Conservation (phyloP, 163 green algal species). For the Chlamydomonas reinhardtii region DNA sequence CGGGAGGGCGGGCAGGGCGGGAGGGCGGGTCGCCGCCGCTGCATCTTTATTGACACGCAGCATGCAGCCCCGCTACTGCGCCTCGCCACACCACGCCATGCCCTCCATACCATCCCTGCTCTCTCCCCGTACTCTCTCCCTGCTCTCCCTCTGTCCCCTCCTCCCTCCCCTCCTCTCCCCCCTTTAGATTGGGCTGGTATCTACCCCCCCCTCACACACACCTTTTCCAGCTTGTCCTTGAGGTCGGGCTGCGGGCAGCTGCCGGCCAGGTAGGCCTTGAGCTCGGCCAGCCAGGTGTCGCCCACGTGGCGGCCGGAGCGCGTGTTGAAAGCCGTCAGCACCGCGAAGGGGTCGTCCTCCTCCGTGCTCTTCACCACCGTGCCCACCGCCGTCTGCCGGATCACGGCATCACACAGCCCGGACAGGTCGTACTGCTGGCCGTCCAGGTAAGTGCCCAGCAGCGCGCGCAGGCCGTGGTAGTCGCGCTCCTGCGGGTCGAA, state of each 20-base stretch:
- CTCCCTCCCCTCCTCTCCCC: no score
- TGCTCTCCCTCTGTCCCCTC: no score
- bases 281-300: conserved; percentile 56
- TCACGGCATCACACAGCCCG: conserved; percentile 85
- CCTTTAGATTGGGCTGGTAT: no score
- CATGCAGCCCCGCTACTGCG: no score
- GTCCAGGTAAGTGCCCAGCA: conserved; percentile 90
- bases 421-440: conserved; percentile 78
- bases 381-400: conserved; percentile 80
- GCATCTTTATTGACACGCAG: no score
- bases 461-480: conserved; percentile 88
- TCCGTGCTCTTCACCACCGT: conserved; percentile 90
- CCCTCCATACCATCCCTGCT: no score
- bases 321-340: conserved; percentile 86
- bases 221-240: conserved; percentile 34
- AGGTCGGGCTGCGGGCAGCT: background rate
- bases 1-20: no score
- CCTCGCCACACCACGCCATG: no score
- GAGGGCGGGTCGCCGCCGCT: no score
- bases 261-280: conserved; percentile 31
- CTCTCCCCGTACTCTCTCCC: no score
- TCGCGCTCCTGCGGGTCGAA: conserved; percentile 87
- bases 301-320: conserved; percentile 48
- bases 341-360: conserved; percentile 88
- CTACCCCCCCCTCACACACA: background rate